A percentile compares a stretch with the other conserved stretches of the same genome.
Evolutionary conservation across 2,329 filamentous ascomycete genomes (phyloP).

Genomic region (Fusarium nygamai): DNA sequence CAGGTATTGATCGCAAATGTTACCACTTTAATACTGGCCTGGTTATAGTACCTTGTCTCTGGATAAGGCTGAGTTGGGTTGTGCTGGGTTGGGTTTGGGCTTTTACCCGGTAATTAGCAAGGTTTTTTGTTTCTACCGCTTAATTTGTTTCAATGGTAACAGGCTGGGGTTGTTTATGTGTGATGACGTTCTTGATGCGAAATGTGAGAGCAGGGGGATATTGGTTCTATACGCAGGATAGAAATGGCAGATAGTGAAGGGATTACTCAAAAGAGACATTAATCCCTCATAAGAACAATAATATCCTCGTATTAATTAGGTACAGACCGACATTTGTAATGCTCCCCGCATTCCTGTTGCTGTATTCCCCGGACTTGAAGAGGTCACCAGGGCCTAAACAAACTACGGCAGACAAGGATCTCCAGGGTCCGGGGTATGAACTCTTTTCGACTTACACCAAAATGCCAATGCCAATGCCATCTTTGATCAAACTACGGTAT

Average conservation of each 20-base stretch:
- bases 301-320: not conserved
- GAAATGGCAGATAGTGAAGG: not conserved
- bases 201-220: not conserved
- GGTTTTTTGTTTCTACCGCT: constrained; percentile 13
- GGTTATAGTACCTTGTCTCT: not conserved
- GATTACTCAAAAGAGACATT: not conserved
- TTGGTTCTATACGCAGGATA: not conserved
- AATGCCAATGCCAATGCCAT: not conserved
- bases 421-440: constrained; percentile 5
- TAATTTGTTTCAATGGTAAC: not conserved
- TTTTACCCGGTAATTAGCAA: not conserved
- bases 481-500: not conserved
- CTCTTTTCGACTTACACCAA: not conserved
- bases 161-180: constrained; percentile 12
- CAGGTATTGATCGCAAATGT: not conserved
- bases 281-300: not conserved
- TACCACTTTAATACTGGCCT: not conserved
- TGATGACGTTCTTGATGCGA: constrained; percentile 10
- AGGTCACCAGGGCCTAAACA: constrained; percentile 2
- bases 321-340: not conserved
- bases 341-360: not conserved
- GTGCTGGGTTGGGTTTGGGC: not conserved
- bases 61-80: constrained; percentile 10
- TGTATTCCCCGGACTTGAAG: not conserved
- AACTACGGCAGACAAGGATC: constrained; percentile 4